Percentiles rank a stretch among this genome's conserved stretches.
phyloP scores from a whole-genome alignment of 2,329 filamentous ascomycete species.

The Pseudonectria buxi region DNA sequence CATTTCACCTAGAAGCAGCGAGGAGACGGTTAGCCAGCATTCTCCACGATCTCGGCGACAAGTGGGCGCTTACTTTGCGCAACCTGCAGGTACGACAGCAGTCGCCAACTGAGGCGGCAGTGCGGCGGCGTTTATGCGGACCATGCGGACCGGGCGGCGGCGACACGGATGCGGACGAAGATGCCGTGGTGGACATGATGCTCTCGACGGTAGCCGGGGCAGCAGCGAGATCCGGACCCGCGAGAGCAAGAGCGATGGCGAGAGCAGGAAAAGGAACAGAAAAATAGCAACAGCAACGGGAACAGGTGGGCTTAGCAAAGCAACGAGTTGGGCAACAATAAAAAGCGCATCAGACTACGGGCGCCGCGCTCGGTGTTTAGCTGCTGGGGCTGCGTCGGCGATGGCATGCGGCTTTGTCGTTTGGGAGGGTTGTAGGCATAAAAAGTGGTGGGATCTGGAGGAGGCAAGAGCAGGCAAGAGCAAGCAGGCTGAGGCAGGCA shows the following conservation, averaged over 20 bases:
- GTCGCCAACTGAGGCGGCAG: constrained; percentile 19
- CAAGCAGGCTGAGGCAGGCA: too few relatives aligned
- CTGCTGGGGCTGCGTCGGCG: too few relatives aligned
- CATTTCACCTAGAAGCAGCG: constrained; percentile 33
- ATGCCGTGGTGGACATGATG: constrained; percentile 2
- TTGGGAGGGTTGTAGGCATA: too few relatives aligned
- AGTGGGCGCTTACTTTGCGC: constrained; percentile 26
- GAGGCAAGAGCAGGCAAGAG: too few relatives aligned
- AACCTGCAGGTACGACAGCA: constrained; percentile 33
- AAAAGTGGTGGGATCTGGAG: too few relatives aligned
- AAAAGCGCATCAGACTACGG: too few relatives aligned
- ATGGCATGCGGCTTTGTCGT: too few relatives aligned
- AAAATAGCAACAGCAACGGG: too few relatives aligned
- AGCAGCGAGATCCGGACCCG: constrained; percentile 1
- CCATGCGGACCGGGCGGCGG: constrained; percentile 12
- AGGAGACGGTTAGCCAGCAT: constrained; percentile 1
- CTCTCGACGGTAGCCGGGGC: constrained; percentile 1
- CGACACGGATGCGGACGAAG: constrained; percentile 8
- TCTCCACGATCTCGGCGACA: neutral
- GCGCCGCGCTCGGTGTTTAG: too few relatives aligned
- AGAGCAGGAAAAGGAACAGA: too few relatives aligned
- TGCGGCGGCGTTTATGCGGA: constrained; percentile 25
- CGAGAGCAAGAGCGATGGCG: neutral
- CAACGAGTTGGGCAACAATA: too few relatives aligned
- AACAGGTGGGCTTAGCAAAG: too few relatives aligned